Evolutionary conservation across 176 grass and related monocot species (phyloP), one percentile per base, ranked within the genome.

Genomic region (Zoysia japonica): DNA sequence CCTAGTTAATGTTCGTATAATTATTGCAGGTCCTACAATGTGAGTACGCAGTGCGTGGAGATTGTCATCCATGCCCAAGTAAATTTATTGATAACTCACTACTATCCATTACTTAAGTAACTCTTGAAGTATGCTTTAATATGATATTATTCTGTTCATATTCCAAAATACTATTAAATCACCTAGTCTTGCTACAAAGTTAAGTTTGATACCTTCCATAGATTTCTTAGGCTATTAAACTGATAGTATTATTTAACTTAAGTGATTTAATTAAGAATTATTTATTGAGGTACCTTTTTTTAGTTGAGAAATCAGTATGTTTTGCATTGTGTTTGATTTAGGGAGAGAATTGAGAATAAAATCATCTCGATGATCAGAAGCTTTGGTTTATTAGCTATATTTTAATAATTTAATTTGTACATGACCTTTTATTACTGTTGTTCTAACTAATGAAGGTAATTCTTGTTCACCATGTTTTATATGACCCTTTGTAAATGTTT

Each of bases 11-110:
- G 42, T 10, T 72, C 50, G 56, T 38, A 71, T 55, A 16, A 61
- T 38, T 47, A 6, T 17, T 79, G 65, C 85, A 97, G 94, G 91
- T 97, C 81, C 83, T 94, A 60, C 86, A 94, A 87, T 97, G 94
- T 46, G 91, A 97, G 61, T 97, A 97, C 83, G 94, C 94, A 56
- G 94, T 97, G 9, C 91, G 94, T 63, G 94, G 94, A 72, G 85
- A 88, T 97, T 80, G 91, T 94, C 28, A 84, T 78, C 13, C 94
- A 94, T 85, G 94, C 94, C 86, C 94, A 97, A 91, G 94, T 97
- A 94, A 71, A 49, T 64, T 49, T 17, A 75, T 0, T 74, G 28
- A n/a, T n/a, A n/a, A n/a, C n/a, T n/a, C n/a, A 68, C 43, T 28
- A 71, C 16, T 20, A n/a, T 50, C 19, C 74, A 7, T 64, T 86